Percentiles rank a stretch among this genome's conserved stretches.
phyloP scores from a whole-genome alignment of 1,139 yeast genomes.

The Saccharomyces pastorianus region DNA sequence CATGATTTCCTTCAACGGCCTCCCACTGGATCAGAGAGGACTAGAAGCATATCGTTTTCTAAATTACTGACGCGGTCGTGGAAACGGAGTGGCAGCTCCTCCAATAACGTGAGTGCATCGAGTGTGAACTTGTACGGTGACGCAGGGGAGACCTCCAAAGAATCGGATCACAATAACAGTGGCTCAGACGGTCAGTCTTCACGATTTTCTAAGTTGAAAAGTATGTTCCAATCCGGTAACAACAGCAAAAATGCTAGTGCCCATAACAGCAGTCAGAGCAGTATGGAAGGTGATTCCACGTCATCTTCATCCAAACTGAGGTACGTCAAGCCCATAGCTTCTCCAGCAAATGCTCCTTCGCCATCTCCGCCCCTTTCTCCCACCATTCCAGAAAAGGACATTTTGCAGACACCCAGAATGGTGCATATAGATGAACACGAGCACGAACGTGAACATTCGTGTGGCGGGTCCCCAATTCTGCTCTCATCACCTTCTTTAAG shows the following conservation, averaged over 20 bases:
- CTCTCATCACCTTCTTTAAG: not conserved
- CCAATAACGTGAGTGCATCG: constrained; percentile 2
- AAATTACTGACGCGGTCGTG: constrained; percentile 25
- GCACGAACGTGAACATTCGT: constrained; percentile 3
- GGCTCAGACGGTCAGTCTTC: constrained; percentile 7
- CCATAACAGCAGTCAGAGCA: not conserved
- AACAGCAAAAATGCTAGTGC: constrained; percentile 4
- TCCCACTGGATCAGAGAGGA: constrained; percentile 14
- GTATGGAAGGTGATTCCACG: not conserved
- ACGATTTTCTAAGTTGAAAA: constrained; percentile 18
- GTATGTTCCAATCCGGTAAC: constrained; percentile 14
- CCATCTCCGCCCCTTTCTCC: constrained; percentile 1
- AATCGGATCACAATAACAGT: not conserved
- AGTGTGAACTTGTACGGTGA: not conserved
- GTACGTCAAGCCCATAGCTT: constrained; percentile 5
- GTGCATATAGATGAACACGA: constrained; percentile 4
- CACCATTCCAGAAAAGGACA: not conserved
- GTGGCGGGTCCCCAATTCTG: constrained; percentile 1
- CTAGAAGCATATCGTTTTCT: constrained; percentile 27
- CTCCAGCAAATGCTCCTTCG: not conserved
- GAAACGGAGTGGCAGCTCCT: constrained; percentile 11
- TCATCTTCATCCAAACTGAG: constrained; percentile 2
- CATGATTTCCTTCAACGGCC: not conserved
- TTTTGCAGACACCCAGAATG: constrained; percentile 2
- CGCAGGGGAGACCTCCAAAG: constrained; percentile 1